A percentile compares a stretch with the other conserved stretches of the same genome.
phyloP scores from a whole-genome alignment of 1,284 basidiomycete genomes.

The Sporisorium scitamineum region DNA sequence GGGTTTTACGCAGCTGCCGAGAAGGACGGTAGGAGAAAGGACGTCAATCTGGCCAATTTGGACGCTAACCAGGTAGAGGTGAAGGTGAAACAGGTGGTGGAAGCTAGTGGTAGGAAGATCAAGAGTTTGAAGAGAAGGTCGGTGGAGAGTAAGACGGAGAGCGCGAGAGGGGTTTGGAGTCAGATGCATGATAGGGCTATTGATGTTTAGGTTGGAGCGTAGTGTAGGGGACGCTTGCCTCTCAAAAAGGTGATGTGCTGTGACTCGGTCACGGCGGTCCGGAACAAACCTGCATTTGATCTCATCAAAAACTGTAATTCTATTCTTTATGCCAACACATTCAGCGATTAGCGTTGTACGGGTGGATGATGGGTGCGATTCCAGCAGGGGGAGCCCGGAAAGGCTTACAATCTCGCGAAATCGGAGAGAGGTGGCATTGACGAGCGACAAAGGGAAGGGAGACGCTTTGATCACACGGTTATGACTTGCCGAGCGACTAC shows the following conservation, averaged over 20 bases:
- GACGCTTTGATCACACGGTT: too few species aligned
- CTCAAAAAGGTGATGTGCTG: neutral
- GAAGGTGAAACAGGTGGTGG: slow-evolving; percentile 22
- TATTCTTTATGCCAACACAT: neutral
- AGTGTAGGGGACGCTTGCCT: too few species aligned
- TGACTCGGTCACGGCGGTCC: neutral
- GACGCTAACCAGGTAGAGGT: slow-evolving; percentile 24
- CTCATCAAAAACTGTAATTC: neutral
- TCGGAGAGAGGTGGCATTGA: too few species aligned
- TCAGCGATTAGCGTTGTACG: neutral
- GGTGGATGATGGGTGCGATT: neutral
- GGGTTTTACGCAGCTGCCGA: slow-evolving; percentile 14
- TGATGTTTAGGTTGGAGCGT: slow-evolving; percentile 19
- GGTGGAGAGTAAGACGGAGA: slow-evolving; percentile 19
- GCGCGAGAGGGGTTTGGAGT: slow-evolving; percentile 41
- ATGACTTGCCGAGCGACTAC: too few species aligned
- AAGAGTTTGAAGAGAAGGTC: slow-evolving; percentile 35
- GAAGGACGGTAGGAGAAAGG: slow-evolving; percentile 14
- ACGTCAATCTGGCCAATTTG: slow-evolving; percentile 38
- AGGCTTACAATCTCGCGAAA: too few species aligned
- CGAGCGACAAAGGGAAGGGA: too few species aligned
- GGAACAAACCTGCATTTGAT: neutral
- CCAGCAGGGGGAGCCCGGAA: too few species aligned
- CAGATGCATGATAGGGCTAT: slow-evolving; percentile 25
- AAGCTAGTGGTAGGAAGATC: slow-evolving; percentile 22